These are phyloP conservation scores for Coemansia asiatica DNA, from an alignment of 192 early-diverging fungal species.

Conservation along the genomic window DNA sequence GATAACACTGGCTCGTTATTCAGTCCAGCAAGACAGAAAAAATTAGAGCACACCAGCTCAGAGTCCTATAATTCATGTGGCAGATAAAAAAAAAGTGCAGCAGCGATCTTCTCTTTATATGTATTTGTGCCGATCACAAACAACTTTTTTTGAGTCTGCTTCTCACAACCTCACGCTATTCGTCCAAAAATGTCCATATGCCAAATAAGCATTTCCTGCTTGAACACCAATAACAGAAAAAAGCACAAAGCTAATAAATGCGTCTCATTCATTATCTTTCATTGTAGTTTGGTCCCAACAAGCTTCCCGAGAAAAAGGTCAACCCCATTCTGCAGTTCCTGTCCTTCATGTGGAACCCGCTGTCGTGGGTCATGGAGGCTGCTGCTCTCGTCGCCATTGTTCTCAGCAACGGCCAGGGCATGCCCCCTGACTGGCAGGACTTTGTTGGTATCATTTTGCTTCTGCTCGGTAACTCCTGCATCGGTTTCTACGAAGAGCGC, in stretches of 20 bases:
- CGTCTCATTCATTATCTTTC: not conserved
- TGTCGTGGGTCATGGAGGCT: slow-evolving; percentile 83
- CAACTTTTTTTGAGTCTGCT: too few relatives aligned
- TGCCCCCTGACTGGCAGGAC: slow-evolving; percentile 79
- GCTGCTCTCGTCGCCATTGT: slow-evolving; percentile 82
- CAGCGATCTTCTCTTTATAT: not conserved
- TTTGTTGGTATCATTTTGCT: slow-evolving; percentile 82
- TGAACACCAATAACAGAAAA: not conserved
- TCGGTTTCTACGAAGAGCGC: slow-evolving; percentile 89
- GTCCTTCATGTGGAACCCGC: slow-evolving; percentile 80
- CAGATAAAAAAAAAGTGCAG: not conserved
- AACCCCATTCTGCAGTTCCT: slow-evolving; percentile 86
- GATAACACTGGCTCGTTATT: not conserved
- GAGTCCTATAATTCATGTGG: not conserved
- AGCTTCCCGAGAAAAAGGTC: slow-evolving; percentile 71
- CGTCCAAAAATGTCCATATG: not conserved
- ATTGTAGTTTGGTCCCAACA: slow-evolving; percentile 68
- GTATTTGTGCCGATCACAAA: too few relatives aligned
- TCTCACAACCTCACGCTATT: too few relatives aligned
- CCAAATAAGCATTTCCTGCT: not conserved
- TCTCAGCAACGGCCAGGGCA: slow-evolving; percentile 68
- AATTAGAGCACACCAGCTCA: too few relatives aligned
- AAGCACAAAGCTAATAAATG: too few relatives aligned
- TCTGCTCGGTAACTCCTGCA: slow-evolving; percentile 79
- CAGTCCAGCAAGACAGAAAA: too few relatives aligned